Conservation (phyloP, 306 rosid species). For the Senna tora region DNA sequence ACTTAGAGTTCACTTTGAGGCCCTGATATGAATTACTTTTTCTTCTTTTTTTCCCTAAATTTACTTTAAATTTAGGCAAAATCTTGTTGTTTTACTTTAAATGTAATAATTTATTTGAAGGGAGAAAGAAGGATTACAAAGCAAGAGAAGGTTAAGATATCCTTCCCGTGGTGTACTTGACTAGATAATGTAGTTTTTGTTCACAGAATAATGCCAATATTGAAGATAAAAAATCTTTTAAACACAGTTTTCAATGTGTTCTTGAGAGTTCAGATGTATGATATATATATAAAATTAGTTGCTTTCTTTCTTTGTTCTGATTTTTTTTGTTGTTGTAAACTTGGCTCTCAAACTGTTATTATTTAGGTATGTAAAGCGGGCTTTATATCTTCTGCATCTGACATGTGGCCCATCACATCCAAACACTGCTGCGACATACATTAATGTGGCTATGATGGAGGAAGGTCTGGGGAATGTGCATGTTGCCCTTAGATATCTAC, state of each 20-base stretch:
- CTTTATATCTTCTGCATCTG: conserved; percentile 94
- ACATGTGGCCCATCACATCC: conserved; percentile 99
- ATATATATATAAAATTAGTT: not conserved
- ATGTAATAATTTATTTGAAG: conserved; percentile 16
- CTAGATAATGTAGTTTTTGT: not conserved
- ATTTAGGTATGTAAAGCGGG: conserved; percentile 93
- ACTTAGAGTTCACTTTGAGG: not conserved
- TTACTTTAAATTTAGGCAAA: too few species aligned
- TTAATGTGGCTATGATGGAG: conserved; percentile 99
- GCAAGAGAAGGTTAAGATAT: conserved; percentile 9
- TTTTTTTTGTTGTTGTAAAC: conserved; percentile 17
- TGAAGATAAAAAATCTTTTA: conserved; percentile 1
- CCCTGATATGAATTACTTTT: not conserved
- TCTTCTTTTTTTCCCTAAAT: not conserved
- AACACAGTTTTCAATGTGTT: conserved; percentile 4
- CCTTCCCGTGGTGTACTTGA: conserved; percentile 1
- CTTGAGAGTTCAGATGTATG: not conserved
- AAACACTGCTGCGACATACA: conserved; percentile 98
- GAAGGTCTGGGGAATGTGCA: conserved; percentile 98
- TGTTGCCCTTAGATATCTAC: conserved; percentile 97
- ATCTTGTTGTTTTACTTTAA: too few species aligned
- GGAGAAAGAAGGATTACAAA: conserved; percentile 29
- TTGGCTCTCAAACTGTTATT: conserved; percentile 37
- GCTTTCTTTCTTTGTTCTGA: conserved; percentile 32
- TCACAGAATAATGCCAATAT: not conserved